phyloP scores from a whole-genome alignment of 305 asterid species.

The Salvia sclarea region DNA sequence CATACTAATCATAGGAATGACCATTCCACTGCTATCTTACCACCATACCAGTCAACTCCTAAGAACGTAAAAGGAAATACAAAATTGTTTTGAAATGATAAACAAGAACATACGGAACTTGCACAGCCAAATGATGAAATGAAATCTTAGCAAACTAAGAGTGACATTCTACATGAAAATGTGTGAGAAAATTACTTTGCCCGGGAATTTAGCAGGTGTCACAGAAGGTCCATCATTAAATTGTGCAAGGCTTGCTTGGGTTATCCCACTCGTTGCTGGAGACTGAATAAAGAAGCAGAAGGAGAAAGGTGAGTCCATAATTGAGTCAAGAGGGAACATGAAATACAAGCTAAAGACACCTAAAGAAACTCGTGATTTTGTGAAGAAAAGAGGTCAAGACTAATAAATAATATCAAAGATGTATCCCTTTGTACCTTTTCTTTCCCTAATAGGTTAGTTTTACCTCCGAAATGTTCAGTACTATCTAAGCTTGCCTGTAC shows the following conservation, averaged over 20 bases:
- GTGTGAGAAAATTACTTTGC: conserved; percentile 48
- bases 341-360: conserved; percentile 22
- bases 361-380: conserved; percentile 23
- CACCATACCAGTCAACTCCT: neutral
- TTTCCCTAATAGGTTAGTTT: conserved; percentile 46
- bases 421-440: conserved; percentile 50
- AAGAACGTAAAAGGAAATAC: neutral
- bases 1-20: neutral
- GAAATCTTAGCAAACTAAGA: neutral
- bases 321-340: conserved; percentile 6
- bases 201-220: conserved; percentile 33
- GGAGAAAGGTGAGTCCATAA: conserved; percentile 16
- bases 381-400: conserved; percentile 7
- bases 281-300: conserved; percentile 41
- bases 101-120: neutral
- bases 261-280: conserved; percentile 42
- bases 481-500: conserved; percentile 57
- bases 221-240: conserved; percentile 43
- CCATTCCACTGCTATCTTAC: neutral
- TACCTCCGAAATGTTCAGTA: conserved; percentile 53
- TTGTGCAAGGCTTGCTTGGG: conserved; percentile 38
- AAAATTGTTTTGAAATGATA: neutral
- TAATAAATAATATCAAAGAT: conserved; percentile 26
- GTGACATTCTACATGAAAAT: conserved; percentile 18
- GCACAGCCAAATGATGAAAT: neutral